phyloP scores from a whole-genome alignment of 345 rosid genomes.

The Syzygium aqueum region DNA sequence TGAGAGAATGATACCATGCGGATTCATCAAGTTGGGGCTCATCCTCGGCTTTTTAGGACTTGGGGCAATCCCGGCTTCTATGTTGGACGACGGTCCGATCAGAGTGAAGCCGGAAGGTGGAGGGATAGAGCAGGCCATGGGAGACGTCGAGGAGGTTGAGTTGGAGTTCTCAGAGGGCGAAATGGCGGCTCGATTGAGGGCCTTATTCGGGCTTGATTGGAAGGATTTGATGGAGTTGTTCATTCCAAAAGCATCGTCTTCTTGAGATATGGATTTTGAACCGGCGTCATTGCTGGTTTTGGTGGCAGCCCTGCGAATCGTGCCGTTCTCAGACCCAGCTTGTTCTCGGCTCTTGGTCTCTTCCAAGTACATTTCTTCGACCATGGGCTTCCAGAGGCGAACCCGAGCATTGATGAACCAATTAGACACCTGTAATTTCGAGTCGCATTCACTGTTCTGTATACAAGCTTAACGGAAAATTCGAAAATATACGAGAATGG shows the following conservation, averaged over 20 bases:
- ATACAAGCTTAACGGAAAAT: not conserved
- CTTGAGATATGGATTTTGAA: not conserved
- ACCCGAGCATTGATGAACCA: slow-evolving; percentile 87
- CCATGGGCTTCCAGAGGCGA: slow-evolving; percentile 89
- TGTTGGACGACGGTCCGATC: slow-evolving; percentile 16
- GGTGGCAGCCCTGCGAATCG: not conserved
- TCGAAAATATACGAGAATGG: not conserved
- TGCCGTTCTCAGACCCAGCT: not conserved
- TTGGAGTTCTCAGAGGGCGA: slow-evolving; percentile 18
- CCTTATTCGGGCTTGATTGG: slow-evolving; percentile 12
- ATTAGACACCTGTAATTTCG: slow-evolving; percentile 39
- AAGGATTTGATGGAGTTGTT: slow-evolving; percentile 1
- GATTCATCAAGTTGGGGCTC: slow-evolving; percentile 12
- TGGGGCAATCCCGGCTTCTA: slow-evolving; percentile 20
- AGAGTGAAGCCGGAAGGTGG: slow-evolving; percentile 21
- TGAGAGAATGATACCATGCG: slow-evolving; percentile 22
- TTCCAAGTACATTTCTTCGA: slow-evolving; percentile 69
- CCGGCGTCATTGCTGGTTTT: slow-evolving; percentile 6
- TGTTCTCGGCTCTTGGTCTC: slow-evolving; percentile 39
- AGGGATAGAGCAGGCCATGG: slow-evolving; percentile 16
- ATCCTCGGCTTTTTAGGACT: slow-evolving; percentile 33
- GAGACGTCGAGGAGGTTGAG: slow-evolving; percentile 14
- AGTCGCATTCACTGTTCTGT: not conserved
- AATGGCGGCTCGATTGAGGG: slow-evolving; percentile 9
- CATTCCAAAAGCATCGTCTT: not conserved